Conservation (phyloP, 2,329 filamentous ascomycete species). For the Cercospora beticola region DNA sequence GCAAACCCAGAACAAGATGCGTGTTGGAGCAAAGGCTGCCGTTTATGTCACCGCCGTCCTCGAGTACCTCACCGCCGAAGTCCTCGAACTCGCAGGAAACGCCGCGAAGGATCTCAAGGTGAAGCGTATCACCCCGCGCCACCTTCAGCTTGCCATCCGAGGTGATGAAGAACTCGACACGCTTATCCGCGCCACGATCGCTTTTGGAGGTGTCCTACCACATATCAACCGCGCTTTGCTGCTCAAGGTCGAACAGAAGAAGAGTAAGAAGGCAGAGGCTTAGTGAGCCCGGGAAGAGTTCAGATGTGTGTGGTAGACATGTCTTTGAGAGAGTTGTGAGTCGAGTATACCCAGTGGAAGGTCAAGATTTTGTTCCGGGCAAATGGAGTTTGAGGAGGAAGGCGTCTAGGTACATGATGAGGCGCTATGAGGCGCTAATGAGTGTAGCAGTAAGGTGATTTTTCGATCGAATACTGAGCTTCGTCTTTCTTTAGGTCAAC, state of each 20-base stretch:
- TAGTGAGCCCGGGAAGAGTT: slow-evolving; percentile 26
- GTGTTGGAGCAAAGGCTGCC: slow-evolving; percentile 95
- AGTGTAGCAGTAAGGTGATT: slow-evolving; percentile 12
- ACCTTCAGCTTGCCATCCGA: slow-evolving; percentile 97
- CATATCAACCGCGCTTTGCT: slow-evolving; percentile 98
- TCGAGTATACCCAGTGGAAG: slow-evolving; percentile 13
- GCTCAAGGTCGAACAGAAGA: slow-evolving; percentile 96
- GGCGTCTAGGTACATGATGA: slow-evolving; percentile 8
- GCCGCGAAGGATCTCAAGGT: slow-evolving; percentile 99
- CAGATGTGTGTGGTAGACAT: slow-evolving; percentile 8
- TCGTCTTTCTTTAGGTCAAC: not conserved
- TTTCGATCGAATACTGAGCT: slow-evolving; percentile 10
- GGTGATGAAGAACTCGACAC: slow-evolving; percentile 94
- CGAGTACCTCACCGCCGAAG: slow-evolving; percentile 97
- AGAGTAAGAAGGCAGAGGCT: slow-evolving; percentile 66
- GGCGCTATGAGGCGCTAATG: slow-evolving; percentile 10
- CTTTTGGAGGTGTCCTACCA: slow-evolving; percentile 95
- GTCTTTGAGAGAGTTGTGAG: slow-evolving; percentile 5
- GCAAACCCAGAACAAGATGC: slow-evolving; percentile 99
- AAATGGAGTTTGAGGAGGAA: slow-evolving; percentile 5
- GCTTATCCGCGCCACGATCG: slow-evolving; percentile 94
- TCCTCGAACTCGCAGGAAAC: slow-evolving; percentile 97
- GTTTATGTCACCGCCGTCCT: slow-evolving; percentile 98
- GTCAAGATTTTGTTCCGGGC: slow-evolving; percentile 4
- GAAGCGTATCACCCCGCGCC: slow-evolving; percentile 99